Conservation (phyloP, 176 grass and related monocot species). For the Oryza punctata region DNA sequence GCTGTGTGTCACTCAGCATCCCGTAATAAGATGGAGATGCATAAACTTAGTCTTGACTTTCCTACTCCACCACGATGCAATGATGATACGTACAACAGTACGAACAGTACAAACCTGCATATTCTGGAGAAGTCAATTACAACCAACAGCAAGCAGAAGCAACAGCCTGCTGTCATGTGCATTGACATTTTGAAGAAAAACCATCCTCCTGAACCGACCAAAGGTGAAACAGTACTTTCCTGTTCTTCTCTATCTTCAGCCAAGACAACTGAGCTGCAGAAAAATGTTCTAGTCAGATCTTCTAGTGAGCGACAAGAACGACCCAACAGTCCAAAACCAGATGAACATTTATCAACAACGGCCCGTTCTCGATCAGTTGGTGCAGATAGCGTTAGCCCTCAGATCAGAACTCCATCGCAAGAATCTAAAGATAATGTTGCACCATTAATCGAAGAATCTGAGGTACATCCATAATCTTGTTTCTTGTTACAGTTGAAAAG, state of each 20-base stretch:
- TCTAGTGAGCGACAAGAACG: constrained; percentile 50
- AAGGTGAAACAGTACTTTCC: constrained; percentile 15
- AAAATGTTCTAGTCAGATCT: constrained; percentile 41
- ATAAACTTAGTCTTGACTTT: constrained; percentile 9
- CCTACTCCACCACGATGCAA: constrained; percentile 27
- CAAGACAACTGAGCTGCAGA: constrained; percentile 30
- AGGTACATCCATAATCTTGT: constrained; percentile 44
- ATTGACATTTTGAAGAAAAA: constrained; percentile 23
- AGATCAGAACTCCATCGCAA: constrained; percentile 33
- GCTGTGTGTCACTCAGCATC: constrained; percentile 7
- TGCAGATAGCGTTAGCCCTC: constrained; percentile 28
- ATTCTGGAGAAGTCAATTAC: constrained; percentile 24
- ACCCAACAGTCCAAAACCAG: constrained; percentile 31
- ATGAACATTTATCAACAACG: constrained; percentile 29
- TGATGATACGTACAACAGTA: constrained; percentile 23
- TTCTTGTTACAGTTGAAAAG: constrained; percentile 29
- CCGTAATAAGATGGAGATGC: constrained; percentile 32
- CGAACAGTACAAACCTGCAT: constrained; percentile 18
- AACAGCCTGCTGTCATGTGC: neutral
- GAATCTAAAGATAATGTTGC: constrained; percentile 39
- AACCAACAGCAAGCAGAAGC: constrained; percentile 25
- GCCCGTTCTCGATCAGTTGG: constrained; percentile 48
- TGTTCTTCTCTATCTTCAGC: constrained; percentile 33
- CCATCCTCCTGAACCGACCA: neutral
- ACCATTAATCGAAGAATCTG: constrained; percentile 35